These are phyloP conservation scores for Rhodomyrtus psidioides DNA, from an alignment of 441 rosid genomes.

Conservation along the genomic window DNA sequence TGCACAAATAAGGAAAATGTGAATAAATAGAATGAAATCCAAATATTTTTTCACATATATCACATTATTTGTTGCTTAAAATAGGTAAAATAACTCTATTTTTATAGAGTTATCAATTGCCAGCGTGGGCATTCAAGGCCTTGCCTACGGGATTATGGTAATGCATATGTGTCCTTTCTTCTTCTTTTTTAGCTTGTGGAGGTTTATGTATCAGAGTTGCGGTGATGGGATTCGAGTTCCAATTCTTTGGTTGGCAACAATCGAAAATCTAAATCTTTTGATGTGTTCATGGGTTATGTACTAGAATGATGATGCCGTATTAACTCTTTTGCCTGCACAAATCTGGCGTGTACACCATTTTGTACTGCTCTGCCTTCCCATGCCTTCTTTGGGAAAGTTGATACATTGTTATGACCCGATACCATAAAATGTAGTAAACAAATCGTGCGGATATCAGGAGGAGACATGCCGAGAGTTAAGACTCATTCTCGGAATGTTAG, in stretches of 20 bases:
- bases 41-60: neutral
- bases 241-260: neutral
- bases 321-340: neutral
- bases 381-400: neutral
- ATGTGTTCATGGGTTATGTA: neutral
- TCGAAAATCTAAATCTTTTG: neutral
- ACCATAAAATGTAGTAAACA: neutral
- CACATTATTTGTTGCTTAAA: neutral
- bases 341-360: neutral
- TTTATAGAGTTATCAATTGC: too few relatives aligned
- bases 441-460: neutral
- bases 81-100: neutral
- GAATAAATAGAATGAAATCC: neutral
- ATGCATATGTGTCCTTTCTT: neutral
- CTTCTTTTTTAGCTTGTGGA: neutral
- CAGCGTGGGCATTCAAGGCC: conserved; percentile 87
- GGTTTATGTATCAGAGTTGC: neutral
- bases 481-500: neutral
- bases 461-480: neutral
- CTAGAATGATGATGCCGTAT: neutral
- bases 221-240: neutral
- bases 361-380: neutral
- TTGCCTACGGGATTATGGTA: conserved; percentile 95
- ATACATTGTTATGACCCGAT: neutral
- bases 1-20: neutral